phyloP scores from a whole-genome alignment of 1,139 yeast species.

The Meyerozyma athensensis region DNA sequence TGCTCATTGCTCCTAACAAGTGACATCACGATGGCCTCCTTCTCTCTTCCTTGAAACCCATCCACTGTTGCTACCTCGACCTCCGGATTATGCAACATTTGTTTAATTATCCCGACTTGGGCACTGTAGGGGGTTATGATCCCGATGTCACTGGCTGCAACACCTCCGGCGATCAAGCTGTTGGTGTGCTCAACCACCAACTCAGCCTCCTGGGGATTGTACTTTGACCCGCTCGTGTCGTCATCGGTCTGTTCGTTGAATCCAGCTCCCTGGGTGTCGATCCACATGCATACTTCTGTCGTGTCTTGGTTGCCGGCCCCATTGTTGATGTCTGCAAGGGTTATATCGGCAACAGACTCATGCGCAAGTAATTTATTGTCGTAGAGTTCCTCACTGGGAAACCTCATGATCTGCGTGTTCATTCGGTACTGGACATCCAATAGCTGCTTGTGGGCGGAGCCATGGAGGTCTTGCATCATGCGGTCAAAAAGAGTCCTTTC shows the following conservation, averaged over 20 bases:
- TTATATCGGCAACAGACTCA: constrained; percentile 48
- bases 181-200: constrained; percentile 56
- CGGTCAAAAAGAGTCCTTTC: constrained; percentile 78
- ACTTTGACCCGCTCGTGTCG: constrained; percentile 44
- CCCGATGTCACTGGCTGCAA: constrained; percentile 56
- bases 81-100: constrained; percentile 24
- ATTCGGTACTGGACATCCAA: constrained; percentile 82
- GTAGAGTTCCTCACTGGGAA: constrained; percentile 69
- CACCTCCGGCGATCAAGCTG: constrained; percentile 44
- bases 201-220: constrained; percentile 67
- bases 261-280: constrained; percentile 91
- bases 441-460: constrained; percentile 45
- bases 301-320: constrained; percentile 41
- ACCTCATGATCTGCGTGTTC: constrained; percentile 74
- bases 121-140: constrained; percentile 87
- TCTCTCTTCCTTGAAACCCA: constrained; percentile 60
- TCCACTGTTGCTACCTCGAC: constrained; percentile 45
- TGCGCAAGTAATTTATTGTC: constrained; percentile 60
- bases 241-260: constrained; percentile 56
- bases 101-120: constrained; percentile 64
- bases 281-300: constrained; percentile 53
- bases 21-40: constrained; percentile 66
- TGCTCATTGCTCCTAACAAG: constrained; percentile 43
- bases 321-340: constrained; percentile 51
- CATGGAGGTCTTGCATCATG: constrained; percentile 49